Conservation (phyloP, 2,329 filamentous ascomycete species). For the Penicillium sclerotigenum region DNA sequence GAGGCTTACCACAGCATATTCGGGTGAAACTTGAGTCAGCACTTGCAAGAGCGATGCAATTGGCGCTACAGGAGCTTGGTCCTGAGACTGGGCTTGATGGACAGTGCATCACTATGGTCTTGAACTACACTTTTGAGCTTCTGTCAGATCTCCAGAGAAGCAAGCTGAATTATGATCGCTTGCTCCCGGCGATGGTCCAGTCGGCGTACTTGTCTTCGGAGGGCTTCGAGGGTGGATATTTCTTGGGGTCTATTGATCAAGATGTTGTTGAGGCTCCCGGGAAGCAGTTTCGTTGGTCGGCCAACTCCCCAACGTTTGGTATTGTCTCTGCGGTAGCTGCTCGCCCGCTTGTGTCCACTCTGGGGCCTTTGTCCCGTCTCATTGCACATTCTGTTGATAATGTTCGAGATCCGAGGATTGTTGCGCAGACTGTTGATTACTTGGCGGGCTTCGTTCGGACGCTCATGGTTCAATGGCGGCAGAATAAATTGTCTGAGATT, state of each 20-base stretch:
- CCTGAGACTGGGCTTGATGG: conserved; percentile 50
- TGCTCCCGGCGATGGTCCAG: conserved; percentile 68
- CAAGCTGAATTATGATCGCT: conserved; percentile 62
- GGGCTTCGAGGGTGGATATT: conserved; percentile 72
- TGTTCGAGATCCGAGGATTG: conserved; percentile 45
- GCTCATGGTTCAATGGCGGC: conserved; percentile 69
- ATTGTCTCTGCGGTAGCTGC: conserved; percentile 56
- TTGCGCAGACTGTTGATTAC: conserved; percentile 53
- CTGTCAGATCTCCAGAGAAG: conserved; percentile 60
- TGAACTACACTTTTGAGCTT: conserved; percentile 74
- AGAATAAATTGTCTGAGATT: conserved; percentile 69
- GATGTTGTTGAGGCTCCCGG: conserved; percentile 59
- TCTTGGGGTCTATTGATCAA: conserved; percentile 65
- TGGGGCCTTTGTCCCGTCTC: conserved; percentile 62
- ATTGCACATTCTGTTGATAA: conserved; percentile 62
- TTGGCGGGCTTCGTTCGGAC: conserved; percentile 65
- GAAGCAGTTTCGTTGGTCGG: conserved; percentile 64
- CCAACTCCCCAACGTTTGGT: conserved; percentile 55
- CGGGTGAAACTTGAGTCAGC: conserved; percentile 68
- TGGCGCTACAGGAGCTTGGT: conserved; percentile 63
- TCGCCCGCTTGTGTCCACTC: conserved; percentile 57
- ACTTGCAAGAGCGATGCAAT: conserved; percentile 69
- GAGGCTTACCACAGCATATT: conserved; percentile 62
- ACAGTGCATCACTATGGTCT: conserved; percentile 61
- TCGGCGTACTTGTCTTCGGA: conserved; percentile 67